phyloP scores from a whole-genome alignment of 129 eudicot genomes.

The Saposhnikovia divaricata region DNA sequence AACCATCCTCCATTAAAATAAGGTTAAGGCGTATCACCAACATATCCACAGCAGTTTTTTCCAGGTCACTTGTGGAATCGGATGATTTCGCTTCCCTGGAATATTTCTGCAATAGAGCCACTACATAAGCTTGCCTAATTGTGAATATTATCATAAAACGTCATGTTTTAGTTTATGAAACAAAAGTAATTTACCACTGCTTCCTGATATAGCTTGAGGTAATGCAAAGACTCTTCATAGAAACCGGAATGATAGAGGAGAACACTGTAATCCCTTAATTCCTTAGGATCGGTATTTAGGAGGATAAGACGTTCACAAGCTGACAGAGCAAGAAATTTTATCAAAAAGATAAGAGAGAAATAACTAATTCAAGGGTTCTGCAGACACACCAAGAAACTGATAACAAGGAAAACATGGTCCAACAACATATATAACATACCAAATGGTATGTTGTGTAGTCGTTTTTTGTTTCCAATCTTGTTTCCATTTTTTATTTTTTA shows the following conservation, averaged over 20 bases:
- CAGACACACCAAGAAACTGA: neutral
- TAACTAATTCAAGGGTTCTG: neutral
- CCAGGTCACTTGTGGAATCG: slow-evolving; percentile 23
- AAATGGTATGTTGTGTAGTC: neutral
- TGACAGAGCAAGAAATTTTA: slow-evolving; percentile 21
- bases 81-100: slow-evolving; percentile 24
- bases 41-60: slow-evolving; percentile 69
- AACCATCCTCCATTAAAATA: slow-evolving; percentile 65
- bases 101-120: slow-evolving; percentile 24
- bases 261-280: slow-evolving; percentile 69
- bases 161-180: neutral
- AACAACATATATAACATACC: neutral
- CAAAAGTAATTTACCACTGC: slow-evolving; percentile 33
- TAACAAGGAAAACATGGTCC: neutral
- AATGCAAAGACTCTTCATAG: slow-evolving; percentile 57
- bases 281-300: slow-evolving; percentile 47
- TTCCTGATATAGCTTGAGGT: slow-evolving; percentile 55
- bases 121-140: neutral
- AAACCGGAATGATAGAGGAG: slow-evolving; percentile 83
- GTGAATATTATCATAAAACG: slow-evolving; percentile 7
- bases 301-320: slow-evolving; percentile 88
- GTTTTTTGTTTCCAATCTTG: neutral
- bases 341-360: neutral
- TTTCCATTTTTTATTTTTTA: neutral
- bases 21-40: slow-evolving; percentile 63